phyloP scores from a whole-genome alignment of 441 rosid species.

The Gossypium aridum region DNA sequence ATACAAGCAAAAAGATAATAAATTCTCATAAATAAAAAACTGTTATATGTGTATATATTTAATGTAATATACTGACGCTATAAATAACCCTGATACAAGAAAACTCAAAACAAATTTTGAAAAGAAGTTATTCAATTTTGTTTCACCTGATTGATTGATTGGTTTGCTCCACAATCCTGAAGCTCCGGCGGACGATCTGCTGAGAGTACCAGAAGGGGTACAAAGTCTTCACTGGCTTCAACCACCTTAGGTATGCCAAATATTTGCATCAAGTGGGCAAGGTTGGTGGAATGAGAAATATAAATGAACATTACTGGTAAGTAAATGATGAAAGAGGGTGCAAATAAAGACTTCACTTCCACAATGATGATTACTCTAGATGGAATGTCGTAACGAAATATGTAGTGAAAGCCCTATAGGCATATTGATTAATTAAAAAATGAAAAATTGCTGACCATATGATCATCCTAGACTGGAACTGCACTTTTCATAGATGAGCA shows the following conservation, averaged over 20 bases:
- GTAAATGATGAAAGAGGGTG: not conserved
- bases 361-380: not conserved
- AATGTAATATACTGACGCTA: not conserved
- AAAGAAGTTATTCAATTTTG: conserved; percentile 10
- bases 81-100: not conserved
- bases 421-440: conserved; percentile 12
- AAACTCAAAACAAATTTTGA: conserved; percentile 5
- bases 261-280: not conserved
- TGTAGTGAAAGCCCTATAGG: conserved; percentile 5
- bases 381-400: not conserved
- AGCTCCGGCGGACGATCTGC: conserved; percentile 99
- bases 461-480: not conserved
- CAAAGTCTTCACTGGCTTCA: conserved; percentile 95
- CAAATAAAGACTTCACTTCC: not conserved
- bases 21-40: not conserved
- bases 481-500: not conserved
- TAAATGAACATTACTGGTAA: not conserved
- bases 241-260: conserved; percentile 55
- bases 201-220: conserved; percentile 84
- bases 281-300: not conserved
- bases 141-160: conserved; percentile 87
- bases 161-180: conserved; percentile 88
- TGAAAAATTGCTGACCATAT: conserved; percentile 4
- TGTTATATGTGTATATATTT: not conserved
- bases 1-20: conserved; percentile 3